Conservation (phyloP, 2,329 filamentous ascomycete species). For the Colletotrichum australisinense region DNA sequence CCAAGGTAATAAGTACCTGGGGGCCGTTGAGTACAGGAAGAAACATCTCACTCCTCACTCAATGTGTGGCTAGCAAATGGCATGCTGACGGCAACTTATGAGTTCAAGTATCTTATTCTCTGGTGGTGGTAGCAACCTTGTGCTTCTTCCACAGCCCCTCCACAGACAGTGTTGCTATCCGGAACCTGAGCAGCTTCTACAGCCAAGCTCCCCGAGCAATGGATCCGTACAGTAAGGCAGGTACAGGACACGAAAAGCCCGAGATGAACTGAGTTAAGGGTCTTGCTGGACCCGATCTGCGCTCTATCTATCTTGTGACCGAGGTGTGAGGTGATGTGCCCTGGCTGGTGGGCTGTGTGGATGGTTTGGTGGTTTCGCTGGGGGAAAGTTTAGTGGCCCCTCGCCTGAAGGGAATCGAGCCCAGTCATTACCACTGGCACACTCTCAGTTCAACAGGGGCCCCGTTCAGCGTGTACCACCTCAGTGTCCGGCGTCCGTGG, state of each 20-base stretch:
- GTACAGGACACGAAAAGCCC: not conserved
- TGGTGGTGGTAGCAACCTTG: not conserved
- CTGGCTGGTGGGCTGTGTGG: slow-evolving; percentile 26
- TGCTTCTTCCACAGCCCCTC: not conserved
- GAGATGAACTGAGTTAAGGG: not conserved
- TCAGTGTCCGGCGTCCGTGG: slow-evolving; percentile 8
- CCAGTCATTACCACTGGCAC: not conserved
- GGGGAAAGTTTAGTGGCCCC: slow-evolving; percentile 20
- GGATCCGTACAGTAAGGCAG: not conserved
- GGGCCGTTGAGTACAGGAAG: not conserved
- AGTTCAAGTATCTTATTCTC: not conserved
- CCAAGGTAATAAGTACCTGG: not conserved
- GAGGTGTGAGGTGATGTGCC: slow-evolving; percentile 28
- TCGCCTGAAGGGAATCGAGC: slow-evolving; percentile 13
- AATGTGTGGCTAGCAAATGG: not conserved
- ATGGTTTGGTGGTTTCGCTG: slow-evolving; percentile 15
- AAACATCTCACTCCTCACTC: not conserved
- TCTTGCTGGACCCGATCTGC: not conserved
- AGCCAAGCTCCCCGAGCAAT: not conserved
- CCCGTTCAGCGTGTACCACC: not conserved
- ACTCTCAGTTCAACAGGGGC: not conserved
- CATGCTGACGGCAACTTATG: not conserved
- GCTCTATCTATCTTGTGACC: slow-evolving; percentile 8
- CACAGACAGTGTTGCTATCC: not conserved
- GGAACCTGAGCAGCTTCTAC: not conserved